A percentile compares a stretch with the other conserved stretches of the same genome.
These are phyloP conservation scores for Pelargonium cotyledonis DNA, from an alignment of 441 rosid genomes.

Conservation along the genomic window DNA sequence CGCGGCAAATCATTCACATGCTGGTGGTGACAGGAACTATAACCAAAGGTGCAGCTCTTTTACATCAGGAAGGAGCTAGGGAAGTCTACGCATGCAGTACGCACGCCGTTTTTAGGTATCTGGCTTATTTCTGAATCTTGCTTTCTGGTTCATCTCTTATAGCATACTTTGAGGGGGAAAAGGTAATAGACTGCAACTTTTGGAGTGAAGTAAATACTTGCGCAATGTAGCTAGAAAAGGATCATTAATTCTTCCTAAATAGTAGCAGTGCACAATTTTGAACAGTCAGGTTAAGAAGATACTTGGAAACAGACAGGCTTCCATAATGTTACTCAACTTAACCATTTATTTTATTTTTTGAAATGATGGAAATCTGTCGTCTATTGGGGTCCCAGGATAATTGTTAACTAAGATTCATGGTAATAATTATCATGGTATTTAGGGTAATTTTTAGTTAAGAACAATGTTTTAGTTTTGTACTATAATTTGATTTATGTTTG, in stretches of 20 bases:
- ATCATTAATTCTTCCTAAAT: background rate
- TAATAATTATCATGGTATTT: too few species aligned
- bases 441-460: background rate
- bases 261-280: background rate
- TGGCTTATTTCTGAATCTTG: constrained; percentile 11
- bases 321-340: background rate
- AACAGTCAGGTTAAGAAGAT: background rate
- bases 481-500: background rate
- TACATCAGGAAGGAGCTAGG: too few species aligned
- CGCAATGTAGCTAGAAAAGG: background rate
- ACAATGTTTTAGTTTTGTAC: background rate
- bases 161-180: background rate
- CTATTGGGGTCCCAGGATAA: too few species aligned
- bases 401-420: too few species aligned
- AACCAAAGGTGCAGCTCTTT: too few species aligned
- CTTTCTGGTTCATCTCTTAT: background rate
- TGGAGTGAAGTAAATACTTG: background rate
- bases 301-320: background rate
- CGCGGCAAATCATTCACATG: too few species aligned
- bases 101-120: background rate
- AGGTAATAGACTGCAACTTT: background rate
- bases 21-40: too few species aligned
- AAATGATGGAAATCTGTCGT: too few species aligned
- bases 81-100: too few species aligned
- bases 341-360: too few species aligned